Conservation (phyloP, 169 alveolate species). For the Ichthyophthirius multifiliis region DNA sequence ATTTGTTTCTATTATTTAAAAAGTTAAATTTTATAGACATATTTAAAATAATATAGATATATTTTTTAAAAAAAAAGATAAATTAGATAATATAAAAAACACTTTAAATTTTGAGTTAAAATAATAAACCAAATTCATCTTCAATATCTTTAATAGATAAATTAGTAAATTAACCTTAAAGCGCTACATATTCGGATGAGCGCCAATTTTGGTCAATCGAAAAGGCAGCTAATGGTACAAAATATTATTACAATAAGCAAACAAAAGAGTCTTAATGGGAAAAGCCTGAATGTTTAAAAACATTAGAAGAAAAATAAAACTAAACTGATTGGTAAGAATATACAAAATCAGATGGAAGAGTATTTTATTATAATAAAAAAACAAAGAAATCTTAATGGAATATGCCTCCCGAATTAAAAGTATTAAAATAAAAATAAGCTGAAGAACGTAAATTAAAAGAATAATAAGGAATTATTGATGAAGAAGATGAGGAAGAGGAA, state of each 20-base stretch:
- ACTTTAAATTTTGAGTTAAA: no score
- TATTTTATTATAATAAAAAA: background rate
- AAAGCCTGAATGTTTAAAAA: slow-evolving; percentile 1
- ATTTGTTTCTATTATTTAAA: no score
- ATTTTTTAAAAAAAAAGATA: no score
- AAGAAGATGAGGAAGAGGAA: background rate
- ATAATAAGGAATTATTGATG: background rate
- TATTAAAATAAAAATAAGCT: background rate
- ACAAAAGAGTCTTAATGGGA: slow-evolving; percentile 12
- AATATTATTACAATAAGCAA: background rate
- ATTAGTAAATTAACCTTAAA: background rate
- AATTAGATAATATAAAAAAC: no score
- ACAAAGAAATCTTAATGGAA: background rate
- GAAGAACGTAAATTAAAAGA: background rate
- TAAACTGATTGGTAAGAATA: background rate
- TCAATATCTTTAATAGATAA: background rate
- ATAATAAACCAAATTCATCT: no score
- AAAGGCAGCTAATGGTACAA: background rate
- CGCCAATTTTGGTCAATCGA: background rate
- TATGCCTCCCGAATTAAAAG: slow-evolving; percentile 36
- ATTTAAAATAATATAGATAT: no score
- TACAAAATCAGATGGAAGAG: slow-evolving; percentile 8
- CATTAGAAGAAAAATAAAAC: background rate
- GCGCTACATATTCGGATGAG: slow-evolving; percentile 1
- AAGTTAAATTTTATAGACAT: no score